These are phyloP conservation scores for Beauveria medogensis DNA, from an alignment of 2,329 filamentous ascomycete species.

Conservation along the genomic window DNA sequence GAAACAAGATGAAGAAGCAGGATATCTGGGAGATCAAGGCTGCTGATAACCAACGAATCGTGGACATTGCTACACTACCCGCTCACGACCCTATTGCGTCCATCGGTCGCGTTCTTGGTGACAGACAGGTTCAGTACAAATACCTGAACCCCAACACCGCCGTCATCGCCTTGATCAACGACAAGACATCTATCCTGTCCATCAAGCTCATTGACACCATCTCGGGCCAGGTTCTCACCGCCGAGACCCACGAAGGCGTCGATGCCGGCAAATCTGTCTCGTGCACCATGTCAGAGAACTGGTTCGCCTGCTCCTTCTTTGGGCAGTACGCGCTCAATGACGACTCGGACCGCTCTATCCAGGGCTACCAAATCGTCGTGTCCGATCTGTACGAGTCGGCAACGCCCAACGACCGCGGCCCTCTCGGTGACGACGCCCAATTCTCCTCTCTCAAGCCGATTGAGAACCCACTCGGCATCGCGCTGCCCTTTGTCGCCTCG, in stretches of 20 bases:
- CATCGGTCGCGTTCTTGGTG: constrained; percentile 86
- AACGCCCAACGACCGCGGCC: constrained; percentile 74
- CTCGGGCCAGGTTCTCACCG: constrained; percentile 71
- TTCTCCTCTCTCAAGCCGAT: constrained; percentile 70
- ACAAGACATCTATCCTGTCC: constrained; percentile 50
- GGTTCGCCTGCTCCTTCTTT: constrained; percentile 82
- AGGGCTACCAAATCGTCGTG: constrained; percentile 79
- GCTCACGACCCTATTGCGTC: constrained; percentile 83
- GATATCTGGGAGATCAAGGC: constrained; percentile 68
- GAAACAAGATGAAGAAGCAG: constrained; percentile 33
- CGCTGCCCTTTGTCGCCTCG: constrained; percentile 66
- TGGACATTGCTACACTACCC: constrained; percentile 59
- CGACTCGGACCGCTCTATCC: constrained; percentile 48
- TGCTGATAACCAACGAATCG: constrained; percentile 57
- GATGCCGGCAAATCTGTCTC: constrained; percentile 67
- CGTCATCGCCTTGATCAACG: constrained; percentile 62
- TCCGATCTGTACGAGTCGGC: constrained; percentile 88
- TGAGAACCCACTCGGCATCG: constrained; percentile 43
- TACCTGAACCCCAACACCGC: constrained; percentile 85
- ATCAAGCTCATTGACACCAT: constrained; percentile 80
- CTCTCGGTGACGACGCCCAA: constrained; percentile 60
- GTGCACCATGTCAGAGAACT: constrained; percentile 84
- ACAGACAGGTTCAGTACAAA: constrained; percentile 93
- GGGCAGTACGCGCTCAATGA: constrained; percentile 51
- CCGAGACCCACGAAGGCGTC: constrained; percentile 62